A percentile compares a stretch with the other conserved stretches of the same genome.
Conservation (phyloP, 2,329 filamentous ascomycete genomes). For the Alternaria postmessia region DNA sequence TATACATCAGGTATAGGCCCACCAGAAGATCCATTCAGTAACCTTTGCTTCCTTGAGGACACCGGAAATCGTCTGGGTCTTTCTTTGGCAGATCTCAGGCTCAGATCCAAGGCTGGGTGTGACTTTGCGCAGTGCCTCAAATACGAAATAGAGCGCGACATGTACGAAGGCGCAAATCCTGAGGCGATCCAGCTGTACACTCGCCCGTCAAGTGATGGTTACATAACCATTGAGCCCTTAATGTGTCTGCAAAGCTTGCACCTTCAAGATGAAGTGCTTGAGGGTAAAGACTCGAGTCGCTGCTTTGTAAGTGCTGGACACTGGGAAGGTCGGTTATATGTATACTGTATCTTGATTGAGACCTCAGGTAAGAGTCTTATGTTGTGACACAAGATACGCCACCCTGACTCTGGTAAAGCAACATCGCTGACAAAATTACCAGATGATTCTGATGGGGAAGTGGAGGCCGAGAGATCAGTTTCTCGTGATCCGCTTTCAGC, state of each 20-base stretch:
- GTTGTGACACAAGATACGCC: not conserved
- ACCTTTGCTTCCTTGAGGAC: rapidly evolving
- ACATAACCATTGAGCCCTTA: too few relatives aligned
- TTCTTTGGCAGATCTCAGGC: not conserved
- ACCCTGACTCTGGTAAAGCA: rapidly evolving
- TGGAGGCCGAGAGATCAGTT: rapidly evolving
- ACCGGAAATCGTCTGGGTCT: rapidly evolving
- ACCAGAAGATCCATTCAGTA: rapidly evolving
- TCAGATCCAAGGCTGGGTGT: not conserved
- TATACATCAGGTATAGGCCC: rapidly evolving
- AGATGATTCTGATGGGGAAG: rapidly evolving
- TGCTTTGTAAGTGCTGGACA: rapidly evolving
- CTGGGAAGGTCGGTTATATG: rapidly evolving
- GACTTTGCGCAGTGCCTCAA: not conserved
- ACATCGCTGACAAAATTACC: rapidly evolving
- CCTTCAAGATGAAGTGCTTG: rapidly evolving
- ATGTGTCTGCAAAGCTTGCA: too few relatives aligned
- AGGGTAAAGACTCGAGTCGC: not conserved
- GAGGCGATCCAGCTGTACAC: too few relatives aligned
- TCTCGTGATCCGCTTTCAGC: not conserved
- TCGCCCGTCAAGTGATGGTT: too few relatives aligned
- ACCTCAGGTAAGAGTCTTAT: not conserved
- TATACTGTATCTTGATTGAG: too few relatives aligned
- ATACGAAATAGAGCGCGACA: too few relatives aligned
- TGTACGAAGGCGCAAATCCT: too few relatives aligned